Evolutionary conservation across 1,284 basidiomycete genomes (phyloP).

Genomic region (Xanthoconium separans): DNA sequence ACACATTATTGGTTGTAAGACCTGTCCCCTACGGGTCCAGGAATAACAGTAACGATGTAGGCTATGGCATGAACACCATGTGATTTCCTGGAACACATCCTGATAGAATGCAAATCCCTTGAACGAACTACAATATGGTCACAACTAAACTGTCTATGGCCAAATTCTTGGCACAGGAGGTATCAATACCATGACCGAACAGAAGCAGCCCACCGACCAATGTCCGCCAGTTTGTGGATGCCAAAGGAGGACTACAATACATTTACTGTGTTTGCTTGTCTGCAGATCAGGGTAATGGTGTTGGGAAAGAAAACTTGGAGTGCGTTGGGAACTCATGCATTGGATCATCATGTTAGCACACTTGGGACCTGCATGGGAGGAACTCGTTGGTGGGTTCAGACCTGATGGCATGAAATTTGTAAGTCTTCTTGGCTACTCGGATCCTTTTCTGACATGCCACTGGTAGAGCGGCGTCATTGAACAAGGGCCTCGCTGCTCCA

Average conservation of each 20-base stretch:
- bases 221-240: slow-evolving; percentile 89
- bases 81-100: too few relatives aligned
- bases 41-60: too few relatives aligned
- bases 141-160: too few relatives aligned
- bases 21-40: too few relatives aligned
- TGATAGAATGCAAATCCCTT: too few relatives aligned
- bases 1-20: too few relatives aligned
- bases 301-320: slow-evolving; percentile 84
- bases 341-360: slow-evolving; percentile 88
- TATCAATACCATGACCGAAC: too few relatives aligned
- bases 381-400: slow-evolving; percentile 88
- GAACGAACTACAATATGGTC: too few relatives aligned
- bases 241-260: slow-evolving; percentile 93
- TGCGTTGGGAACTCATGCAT: slow-evolving; percentile 82
- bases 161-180: too few relatives aligned
- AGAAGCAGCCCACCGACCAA: too few relatives aligned
- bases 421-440: slow-evolving; percentile 21
- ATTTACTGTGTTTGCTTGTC: slow-evolving; percentile 88
- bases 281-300: slow-evolving; percentile 67
- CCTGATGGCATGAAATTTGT: slow-evolving; percentile 88
- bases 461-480: slow-evolving; percentile 83
- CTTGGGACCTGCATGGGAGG: slow-evolving; percentile 82
- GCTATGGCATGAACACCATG: too few relatives aligned
- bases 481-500: slow-evolving; percentile 76
- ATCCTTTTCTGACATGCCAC: slow-evolving; percentile 6